A percentile compares a stretch with the other conserved stretches of the same genome.
phyloP scores from a whole-genome alignment of 2,329 filamentous ascomycete genomes.

The Byssoonygena ceratinophila region DNA sequence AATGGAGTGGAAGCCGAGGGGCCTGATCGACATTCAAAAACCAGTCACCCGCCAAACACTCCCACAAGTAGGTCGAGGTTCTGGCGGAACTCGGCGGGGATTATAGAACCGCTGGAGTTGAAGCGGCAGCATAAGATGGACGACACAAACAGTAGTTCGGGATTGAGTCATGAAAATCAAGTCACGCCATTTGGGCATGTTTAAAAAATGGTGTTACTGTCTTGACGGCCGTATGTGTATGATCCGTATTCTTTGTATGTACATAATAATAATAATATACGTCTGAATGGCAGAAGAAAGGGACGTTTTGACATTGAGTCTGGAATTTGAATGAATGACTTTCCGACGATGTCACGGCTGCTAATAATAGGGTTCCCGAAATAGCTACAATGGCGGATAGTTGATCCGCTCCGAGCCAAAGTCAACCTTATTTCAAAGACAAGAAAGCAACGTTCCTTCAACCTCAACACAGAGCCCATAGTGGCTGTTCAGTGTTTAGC shows the following conservation, averaged over 20 bases:
- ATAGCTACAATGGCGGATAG: neutral
- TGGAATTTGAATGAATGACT: too few relatives aligned
- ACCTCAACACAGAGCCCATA: neutral
- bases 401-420: neutral
- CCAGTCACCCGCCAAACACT: neutral
- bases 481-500: too few relatives aligned
- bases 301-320: too few relatives aligned
- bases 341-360: too few relatives aligned
- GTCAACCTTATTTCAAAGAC: neutral
- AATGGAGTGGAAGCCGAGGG: constrained; percentile 18
- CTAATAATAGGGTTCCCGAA: neutral
- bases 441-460: neutral
- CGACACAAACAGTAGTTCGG: constrained; percentile 5
- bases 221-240: constrained; percentile 1
- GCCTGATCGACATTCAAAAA: neutral
- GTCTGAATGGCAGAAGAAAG: neutral
- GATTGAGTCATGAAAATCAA: constrained; percentile 7
- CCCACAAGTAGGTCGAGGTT: constrained; percentile 2
- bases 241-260: neutral
- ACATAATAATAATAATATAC: neutral
- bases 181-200: constrained; percentile 10
- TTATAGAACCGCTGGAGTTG: constrained; percentile 9
- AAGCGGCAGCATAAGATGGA: constrained; percentile 8
- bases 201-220: neutral
- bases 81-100: constrained; percentile 4